phyloP scores from a whole-genome alignment of 176 grass and related monocot species.

The Phyllostachys edulis region DNA sequence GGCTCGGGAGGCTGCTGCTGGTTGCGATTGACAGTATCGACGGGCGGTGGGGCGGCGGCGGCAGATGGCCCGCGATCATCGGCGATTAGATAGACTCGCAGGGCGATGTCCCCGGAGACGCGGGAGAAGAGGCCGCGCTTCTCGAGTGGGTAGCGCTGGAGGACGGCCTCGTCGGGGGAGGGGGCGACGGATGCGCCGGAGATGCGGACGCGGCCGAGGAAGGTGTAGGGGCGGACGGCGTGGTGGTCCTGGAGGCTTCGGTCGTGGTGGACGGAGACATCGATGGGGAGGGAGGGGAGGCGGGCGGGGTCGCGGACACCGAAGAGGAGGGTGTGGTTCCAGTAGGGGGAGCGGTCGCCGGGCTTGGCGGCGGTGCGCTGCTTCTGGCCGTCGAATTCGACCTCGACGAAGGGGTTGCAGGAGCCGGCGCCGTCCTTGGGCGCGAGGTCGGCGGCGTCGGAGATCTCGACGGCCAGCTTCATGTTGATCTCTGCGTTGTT shows the following conservation, averaged over 20 bases:
- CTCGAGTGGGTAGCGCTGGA: conserved; percentile 76
- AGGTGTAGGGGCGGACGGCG: conserved; percentile 30
- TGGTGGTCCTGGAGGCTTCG: conserved; percentile 20
- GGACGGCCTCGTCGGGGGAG: conserved; percentile 24
- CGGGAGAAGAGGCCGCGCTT: conserved; percentile 72
- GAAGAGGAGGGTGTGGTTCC: conserved; percentile 74
- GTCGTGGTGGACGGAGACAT: conserved; percentile 63
- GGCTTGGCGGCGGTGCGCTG: conserved; percentile 60
- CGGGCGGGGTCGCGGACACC: conserved; percentile 42
- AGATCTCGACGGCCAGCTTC: conserved; percentile 79
- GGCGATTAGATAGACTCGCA: conserved; percentile 41
- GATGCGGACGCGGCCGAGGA: conserved; percentile 72
- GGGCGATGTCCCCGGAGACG: conserved; percentile 75
- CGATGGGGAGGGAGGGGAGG: conserved; percentile 27
- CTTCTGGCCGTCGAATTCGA: conserved; percentile 54
- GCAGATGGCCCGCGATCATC: background rate
- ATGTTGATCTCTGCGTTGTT: background rate
- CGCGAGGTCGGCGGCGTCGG: conserved; percentile 57
- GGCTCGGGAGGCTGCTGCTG: conserved; percentile 9
- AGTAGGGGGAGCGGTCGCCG: conserved; percentile 45
- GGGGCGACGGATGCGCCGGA: conserved; percentile 45
- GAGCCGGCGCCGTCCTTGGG: conserved; percentile 55
- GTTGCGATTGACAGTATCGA: no score
- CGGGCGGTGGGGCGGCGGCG: background rate
- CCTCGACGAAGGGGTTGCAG: conserved; percentile 71